Conservation (phyloP, 2,329 filamentous ascomycete genomes). For the Leptographium galeiforme region DNA sequence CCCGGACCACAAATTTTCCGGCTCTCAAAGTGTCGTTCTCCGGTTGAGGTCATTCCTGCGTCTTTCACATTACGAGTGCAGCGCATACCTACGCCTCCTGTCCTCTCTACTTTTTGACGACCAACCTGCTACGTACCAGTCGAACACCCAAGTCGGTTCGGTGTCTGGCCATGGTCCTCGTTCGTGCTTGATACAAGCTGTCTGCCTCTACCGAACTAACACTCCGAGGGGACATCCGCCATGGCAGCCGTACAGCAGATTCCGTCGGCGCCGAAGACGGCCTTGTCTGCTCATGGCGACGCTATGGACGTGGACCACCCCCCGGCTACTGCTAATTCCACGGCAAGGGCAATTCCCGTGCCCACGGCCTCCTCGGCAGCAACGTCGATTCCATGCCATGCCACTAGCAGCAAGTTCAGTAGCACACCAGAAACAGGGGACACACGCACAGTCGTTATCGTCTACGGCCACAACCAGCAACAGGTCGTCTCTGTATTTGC, state of each 20-base stretch:
- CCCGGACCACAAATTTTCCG: not conserved
- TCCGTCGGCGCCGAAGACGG: conserved; percentile 10
- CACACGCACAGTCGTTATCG: conserved; percentile 46
- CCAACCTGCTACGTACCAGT: too few species aligned
- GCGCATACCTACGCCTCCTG: not conserved
- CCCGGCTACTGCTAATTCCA: not conserved
- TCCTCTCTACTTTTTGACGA: not conserved
- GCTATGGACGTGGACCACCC: conserved; percentile 22
- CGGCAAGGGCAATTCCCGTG: not conserved
- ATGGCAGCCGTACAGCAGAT: conserved; percentile 16
- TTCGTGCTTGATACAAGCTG: too few species aligned
- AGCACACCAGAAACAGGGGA: conserved; percentile 39
- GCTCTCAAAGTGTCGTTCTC: not conserved
- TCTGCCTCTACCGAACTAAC: too few species aligned
- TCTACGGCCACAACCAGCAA: conserved; percentile 60
- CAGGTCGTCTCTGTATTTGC: conserved; percentile 63
- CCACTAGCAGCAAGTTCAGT: conserved; percentile 27
- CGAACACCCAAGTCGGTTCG: too few species aligned
- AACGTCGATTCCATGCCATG: conserved; percentile 8
- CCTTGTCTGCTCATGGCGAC: conserved; percentile 12
- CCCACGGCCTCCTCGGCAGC: conserved; percentile 7
- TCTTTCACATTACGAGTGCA: not conserved
- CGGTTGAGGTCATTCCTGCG: not conserved
- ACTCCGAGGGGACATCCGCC: too few species aligned
- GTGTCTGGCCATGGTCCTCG: too few species aligned